phyloP scores from a whole-genome alignment of 2,329 filamentous ascomycete species.

The Ramularia collo-cygni region DNA sequence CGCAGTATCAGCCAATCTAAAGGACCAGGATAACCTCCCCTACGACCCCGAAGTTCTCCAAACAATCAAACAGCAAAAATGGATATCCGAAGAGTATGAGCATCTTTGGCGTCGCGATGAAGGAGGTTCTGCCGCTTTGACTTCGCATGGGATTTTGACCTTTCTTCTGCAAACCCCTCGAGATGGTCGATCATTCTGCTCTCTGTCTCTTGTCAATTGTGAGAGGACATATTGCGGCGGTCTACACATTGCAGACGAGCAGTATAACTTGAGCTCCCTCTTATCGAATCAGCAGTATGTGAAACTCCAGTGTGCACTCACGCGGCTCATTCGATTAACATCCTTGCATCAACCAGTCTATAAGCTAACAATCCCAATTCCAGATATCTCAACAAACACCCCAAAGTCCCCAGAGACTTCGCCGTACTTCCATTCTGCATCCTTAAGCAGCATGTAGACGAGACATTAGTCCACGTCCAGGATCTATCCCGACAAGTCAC shows the following conservation, averaged over 20 bases:
- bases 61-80: slow-evolving; percentile 25
- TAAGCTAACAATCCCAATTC: no score
- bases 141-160: slow-evolving; percentile 26
- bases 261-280: slow-evolving; percentile 24
- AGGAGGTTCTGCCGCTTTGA: slow-evolving; percentile 27
- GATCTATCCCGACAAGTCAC: slow-evolving; percentile 26
- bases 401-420: slow-evolving; percentile 29
- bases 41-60: slow-evolving; percentile 20
- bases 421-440: slow-evolving; percentile 29
- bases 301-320: no score
- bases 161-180: slow-evolving; percentile 31
- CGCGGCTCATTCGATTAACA: no score
- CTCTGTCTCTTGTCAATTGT: slow-evolving; percentile 29
- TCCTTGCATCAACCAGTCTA: no score
- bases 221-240: slow-evolving; percentile 28
- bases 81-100: slow-evolving; percentile 29
- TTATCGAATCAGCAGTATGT: slow-evolving; percentile 17
- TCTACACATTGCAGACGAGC: slow-evolving; percentile 25
- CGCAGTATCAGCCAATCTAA: slow-evolving; percentile 25
- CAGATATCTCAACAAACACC: slow-evolving; percentile 27
- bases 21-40: slow-evolving; percentile 23
- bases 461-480: slow-evolving; percentile 26
- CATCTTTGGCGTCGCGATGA: slow-evolving; percentile 30
- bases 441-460: slow-evolving; percentile 26
- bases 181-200: slow-evolving; percentile 29